A percentile compares a stretch with the other conserved stretches of the same genome.
Conservation (phyloP, 2,329 filamentous ascomycete genomes). For the Botryotinia calthae region DNA sequence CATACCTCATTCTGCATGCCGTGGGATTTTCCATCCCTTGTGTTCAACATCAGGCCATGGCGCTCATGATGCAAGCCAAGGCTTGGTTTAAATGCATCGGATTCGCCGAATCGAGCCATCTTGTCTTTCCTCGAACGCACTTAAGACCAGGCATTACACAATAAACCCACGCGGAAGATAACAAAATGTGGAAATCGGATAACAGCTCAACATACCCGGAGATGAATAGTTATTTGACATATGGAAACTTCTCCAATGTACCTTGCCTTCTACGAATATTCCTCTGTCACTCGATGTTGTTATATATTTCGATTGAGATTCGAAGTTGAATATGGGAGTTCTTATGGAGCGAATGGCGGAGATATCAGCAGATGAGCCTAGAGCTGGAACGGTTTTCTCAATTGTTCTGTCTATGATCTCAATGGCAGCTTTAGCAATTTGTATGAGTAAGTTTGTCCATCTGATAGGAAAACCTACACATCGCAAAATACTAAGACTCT, state of each 20-base stretch:
- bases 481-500: background rate
- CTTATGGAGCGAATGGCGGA: background rate
- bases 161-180: background rate
- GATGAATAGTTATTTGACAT: background rate
- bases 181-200: background rate
- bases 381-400: slow-evolving; percentile 27
- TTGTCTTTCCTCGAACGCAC: background rate
- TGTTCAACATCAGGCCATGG: background rate
- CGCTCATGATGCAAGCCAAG: background rate
- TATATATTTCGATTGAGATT: background rate
- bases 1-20: background rate
- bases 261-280: background rate
- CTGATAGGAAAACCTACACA: background rate
- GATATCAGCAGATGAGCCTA: slow-evolving; percentile 22
- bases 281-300: background rate
- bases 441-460: slow-evolving; percentile 27
- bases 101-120: background rate
- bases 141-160: background rate
- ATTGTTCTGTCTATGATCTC: slow-evolving; percentile 28
- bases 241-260: no score
- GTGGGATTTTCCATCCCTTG: background rate
- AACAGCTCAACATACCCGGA: background rate
- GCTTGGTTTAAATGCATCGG: background rate
- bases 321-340: background rate
- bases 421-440: slow-evolving; percentile 30